Base-by-base conservation (phyloP, 345 rosid species). In the Bretschneidera sinensis region DNA sequence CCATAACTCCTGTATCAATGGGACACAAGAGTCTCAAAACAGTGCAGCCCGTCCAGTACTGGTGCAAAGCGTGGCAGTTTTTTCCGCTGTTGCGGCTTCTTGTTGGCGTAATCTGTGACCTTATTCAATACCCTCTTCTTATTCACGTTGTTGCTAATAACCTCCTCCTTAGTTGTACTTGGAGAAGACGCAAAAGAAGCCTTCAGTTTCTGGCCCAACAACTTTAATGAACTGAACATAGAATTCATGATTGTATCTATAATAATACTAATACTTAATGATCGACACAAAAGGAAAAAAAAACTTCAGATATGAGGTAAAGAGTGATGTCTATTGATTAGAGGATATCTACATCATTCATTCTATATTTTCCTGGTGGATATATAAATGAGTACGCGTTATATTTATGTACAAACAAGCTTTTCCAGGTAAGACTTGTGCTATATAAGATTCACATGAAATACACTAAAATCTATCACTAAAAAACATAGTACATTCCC, bases 171-270 rank as follows among this genome's bases (percentile, higher is more conserved):
- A n/a, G 24, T 28, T 19, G 18, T 60, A 6, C 47, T 14, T 22
- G 65, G 2, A 35, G 55, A 0, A 43, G 60, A 64, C 55, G 69
- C 55, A 17, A 71, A 64, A 48, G 70, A 67, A 17, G 82, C 58
- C 59, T 61, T 35, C 24, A 74, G 18, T 20, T 66, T 60, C 21
- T 74, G 77, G 43, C 91, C 79, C 78, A 86, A 62, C 16, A 79
- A 56, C 67, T 89, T 95, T 4, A 86, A 89, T 56, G 86, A 73
- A 66, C 91, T 85, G 66, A 89, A 89, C 73, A 86, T 83, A 6
- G 91, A 89, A 64, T 89, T 86, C 89, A 89, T 86, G 67, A 54
- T 70, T 45, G 9, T 4, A 31, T 4, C 35, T 31, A n/a, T n/a
- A n/a, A n/a, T n/a, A n/a, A n/a, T n/a, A n/a, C n/a, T n/a, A n/a